Evolutionary conservation across 139 green algal genomes (phyloP), one percentile per base, ranked within the genome.

Genomic region (Nannochloris sp.): DNA sequence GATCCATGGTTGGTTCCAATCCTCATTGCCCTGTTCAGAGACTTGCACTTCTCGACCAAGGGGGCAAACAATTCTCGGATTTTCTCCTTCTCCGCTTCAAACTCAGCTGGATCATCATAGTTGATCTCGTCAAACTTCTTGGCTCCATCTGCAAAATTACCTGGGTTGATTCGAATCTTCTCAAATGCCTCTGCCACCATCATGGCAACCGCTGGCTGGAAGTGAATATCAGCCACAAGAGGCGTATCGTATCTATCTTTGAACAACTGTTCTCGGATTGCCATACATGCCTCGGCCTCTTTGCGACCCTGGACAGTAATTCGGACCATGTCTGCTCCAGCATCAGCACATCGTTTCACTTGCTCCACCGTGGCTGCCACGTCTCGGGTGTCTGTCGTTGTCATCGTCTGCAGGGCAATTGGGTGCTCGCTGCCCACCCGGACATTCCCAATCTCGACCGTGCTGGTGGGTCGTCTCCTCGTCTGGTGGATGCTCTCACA

Each of bases 1-100:
- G 76, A 91, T 71, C 93, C 93, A 76, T 99, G 93, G 83, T 99
- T 99, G 77, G 93, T 99, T 50, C 93, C 93, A 62, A 99, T 98
- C 61, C 93, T 88, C 72, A 91, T 91, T 3, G 89, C 89, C 17
- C 88, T 75, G 51, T 79, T 81, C 60, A 97, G 79, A 56, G 86
- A 55, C 84, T 98, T 98, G 87, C 93, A 98, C 81, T 99, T 99
- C 63, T 89, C 73, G 59, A 98, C 93, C 65, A 99, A 79, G 11
- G 89, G 91, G 10, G 82, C 87, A 80, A 99, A 99, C 4, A 78
- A 71, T 74, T 89, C 71, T 28, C 92, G 82, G 50, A 98, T 96
- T 55, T 89, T 66, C 5, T 89, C 86, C 17, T 88, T 70, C 80
- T 98, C 92, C 3, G 72, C 78, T 60, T 84, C 72, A 67, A 97